Evolutionary conservation across 345 rosid species (phyloP), one percentile per base, ranked within the genome.

Genomic region (Mangifera indica): DNA sequence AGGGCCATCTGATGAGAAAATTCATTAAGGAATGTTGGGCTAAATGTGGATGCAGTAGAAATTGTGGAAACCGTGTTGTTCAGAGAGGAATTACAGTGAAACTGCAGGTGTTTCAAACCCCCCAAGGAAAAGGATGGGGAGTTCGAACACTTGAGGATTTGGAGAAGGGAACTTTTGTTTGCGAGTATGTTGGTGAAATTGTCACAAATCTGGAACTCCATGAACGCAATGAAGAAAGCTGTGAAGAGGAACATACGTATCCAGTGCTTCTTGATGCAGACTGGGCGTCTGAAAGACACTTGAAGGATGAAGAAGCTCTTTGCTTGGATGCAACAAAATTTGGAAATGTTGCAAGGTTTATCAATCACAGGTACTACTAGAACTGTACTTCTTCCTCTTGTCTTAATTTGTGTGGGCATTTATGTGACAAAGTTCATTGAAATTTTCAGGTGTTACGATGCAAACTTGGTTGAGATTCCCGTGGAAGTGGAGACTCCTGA

Each of bases 401-500:
- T 49, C 15, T 18, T 4, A 37, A 5, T 37, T 37, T 49, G n/a
- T 49, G 5, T 12, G 53, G 15, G n/a, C 53, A 49, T 49, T 13
- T 49, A 13, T 49, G 4, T 15, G 15, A 13, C 6, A 4, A 1
- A 15, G 4, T 13, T 15, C 18, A 1, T 13, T 15, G 4, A 49
- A 13, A 32, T 34, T 24, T 54, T 44, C 81, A 87, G 92, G 73
- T 87, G 89, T 60, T 42, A 18, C 24, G 88, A 87, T 79, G 82
- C 84, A 11, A 87, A 84, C 61, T 81, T 87, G 84, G 78, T 85
- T 22, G 92, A 87, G 73, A 82, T 87, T 54, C 92, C 89, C 1
- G 85, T 87, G 17, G 82, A 87, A 62, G 74, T 84, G 12, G 92
- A 87, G 84, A 85, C 87, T 10, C 92, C 92, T 0, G 88, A 87